Conservation (phyloP, 225 moss, liverwort and hornwort genomes). For the Physcomitrium patens region DNA sequence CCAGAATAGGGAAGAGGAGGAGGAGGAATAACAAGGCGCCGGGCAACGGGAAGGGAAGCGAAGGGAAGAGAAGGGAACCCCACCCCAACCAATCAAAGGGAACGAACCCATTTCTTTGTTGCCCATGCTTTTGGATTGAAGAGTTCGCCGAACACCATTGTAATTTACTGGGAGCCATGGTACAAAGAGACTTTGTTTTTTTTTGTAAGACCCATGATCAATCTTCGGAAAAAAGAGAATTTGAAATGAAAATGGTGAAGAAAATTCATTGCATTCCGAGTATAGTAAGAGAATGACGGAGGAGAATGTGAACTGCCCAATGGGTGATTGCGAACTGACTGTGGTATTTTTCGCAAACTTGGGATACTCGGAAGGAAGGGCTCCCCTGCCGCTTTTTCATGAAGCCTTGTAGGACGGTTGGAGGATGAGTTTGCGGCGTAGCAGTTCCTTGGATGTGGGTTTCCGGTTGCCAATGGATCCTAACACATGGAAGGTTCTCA, state of each 20-base stretch:
- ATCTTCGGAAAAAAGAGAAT: too few relatives aligned
- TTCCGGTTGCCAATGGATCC: slow-evolving; percentile 65
- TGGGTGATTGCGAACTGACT: slow-evolving; percentile 52
- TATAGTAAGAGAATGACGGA: slow-evolving; percentile 43
- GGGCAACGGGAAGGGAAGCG: too few relatives aligned
- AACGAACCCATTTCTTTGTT: slow-evolving; percentile 22
- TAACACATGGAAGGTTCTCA: slow-evolving; percentile 69
- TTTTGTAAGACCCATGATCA: too few relatives aligned
- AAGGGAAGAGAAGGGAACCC: too few relatives aligned
- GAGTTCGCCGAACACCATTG: slow-evolving; percentile 58
- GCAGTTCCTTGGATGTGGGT: slow-evolving; percentile 25
- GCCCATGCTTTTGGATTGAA: slow-evolving; percentile 42
- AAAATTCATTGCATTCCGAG: slow-evolving; percentile 33
- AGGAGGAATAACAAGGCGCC: too few relatives aligned
- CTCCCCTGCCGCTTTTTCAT: slow-evolving; percentile 62
- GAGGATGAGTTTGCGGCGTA: slow-evolving; percentile 38
- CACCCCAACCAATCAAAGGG: too few relatives aligned
- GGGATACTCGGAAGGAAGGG: slow-evolving; percentile 59
- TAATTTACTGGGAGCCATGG: slow-evolving; percentile 69
- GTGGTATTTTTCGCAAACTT: slow-evolving; percentile 48
- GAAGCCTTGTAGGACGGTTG: slow-evolving; percentile 46
- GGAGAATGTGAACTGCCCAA: slow-evolving; percentile 47
- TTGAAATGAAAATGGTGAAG: too few relatives aligned
- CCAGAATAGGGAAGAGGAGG: too few relatives aligned
- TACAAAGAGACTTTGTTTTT: slow-evolving; percentile 50